Percentiles rank a stretch among this genome's conserved stretches.
phyloP scores from a whole-genome alignment of 2,329 filamentous ascomycete species.

The Pyrenochaeta sp. region DNA sequence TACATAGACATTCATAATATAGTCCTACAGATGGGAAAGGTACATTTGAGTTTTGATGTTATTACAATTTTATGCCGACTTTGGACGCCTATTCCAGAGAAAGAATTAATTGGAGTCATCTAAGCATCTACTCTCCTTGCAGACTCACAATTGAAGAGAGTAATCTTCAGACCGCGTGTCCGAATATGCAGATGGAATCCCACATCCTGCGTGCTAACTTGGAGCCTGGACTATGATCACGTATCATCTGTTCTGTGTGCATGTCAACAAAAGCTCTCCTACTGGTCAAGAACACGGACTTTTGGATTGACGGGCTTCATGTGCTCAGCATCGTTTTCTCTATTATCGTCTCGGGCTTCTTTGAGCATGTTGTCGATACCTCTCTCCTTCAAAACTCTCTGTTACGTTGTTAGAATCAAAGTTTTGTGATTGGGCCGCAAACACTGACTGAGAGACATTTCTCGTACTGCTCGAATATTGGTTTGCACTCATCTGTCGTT shows the following conservation, averaged over 20 bases:
- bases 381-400: slow-evolving; percentile 86
- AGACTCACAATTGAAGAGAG: too few relatives aligned
- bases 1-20: too few relatives aligned
- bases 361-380: slow-evolving; percentile 94
- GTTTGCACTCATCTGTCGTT: slow-evolving; percentile 83
- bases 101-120: too few relatives aligned
- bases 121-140: too few relatives aligned
- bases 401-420: slow-evolving; percentile 14
- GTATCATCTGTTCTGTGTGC: neutral
- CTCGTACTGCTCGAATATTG: slow-evolving; percentile 87
- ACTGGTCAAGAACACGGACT: slow-evolving; percentile 7
- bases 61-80: too few relatives aligned
- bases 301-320: slow-evolving; percentile 58
- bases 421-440: neutral
- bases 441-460: slow-evolving; percentile 80
- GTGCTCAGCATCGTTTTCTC: slow-evolving; percentile 81
- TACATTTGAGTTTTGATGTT: too few relatives aligned
- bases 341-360: slow-evolving; percentile 87
- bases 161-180: too few relatives aligned
- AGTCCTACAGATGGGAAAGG: too few relatives aligned
- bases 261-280: neutral
- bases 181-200: too few relatives aligned
- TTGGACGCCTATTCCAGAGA: too few relatives aligned
- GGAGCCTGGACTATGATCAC: too few relatives aligned
- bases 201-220: too few relatives aligned